Conservation (phyloP, 2,329 filamentous ascomycete species). For the Epichloe aotearoae region DNA sequence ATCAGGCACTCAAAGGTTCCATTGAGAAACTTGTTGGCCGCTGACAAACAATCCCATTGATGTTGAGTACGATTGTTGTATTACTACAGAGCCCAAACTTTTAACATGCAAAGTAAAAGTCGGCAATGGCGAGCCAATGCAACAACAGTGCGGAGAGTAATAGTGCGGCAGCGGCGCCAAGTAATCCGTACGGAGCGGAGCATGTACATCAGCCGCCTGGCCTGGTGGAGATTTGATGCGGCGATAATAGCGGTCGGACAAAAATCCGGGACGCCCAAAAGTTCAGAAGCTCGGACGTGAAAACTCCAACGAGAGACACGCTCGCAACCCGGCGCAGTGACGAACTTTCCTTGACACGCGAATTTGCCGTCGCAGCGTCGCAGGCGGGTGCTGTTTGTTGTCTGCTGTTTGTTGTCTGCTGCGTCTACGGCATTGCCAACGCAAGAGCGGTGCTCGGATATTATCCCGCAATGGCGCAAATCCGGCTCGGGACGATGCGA, state of each 20-base stretch:
- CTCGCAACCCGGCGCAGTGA: not conserved
- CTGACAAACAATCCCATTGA: too few species aligned
- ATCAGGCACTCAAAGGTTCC: not conserved
- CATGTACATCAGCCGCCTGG: too few species aligned
- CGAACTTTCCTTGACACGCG: not conserved
- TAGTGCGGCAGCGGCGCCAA: not conserved
- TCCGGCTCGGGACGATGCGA: slow-evolving; percentile 17
- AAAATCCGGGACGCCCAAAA: slow-evolving; percentile 1
- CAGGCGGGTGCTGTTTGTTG: not conserved
- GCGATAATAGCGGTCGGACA: slow-evolving; percentile 1
- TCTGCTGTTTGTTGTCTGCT: not conserved
- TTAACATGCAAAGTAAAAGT: too few species aligned
- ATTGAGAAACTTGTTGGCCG: too few species aligned
- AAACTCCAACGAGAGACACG: not conserved
- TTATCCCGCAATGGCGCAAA: slow-evolving; percentile 17
- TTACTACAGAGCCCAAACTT: too few species aligned
- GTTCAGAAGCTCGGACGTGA: not conserved
- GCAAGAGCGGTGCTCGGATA: slow-evolving; percentile 2
- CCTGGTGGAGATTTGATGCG: not conserved
- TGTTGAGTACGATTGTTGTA: too few species aligned
- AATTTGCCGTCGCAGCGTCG: not conserved
- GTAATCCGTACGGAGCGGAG: too few species aligned
- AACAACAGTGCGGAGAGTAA: not conserved
- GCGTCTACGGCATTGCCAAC: not conserved
- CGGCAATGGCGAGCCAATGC: not conserved